These are phyloP conservation scores for Microsporum canis DNA, from an alignment of 2,329 filamentous ascomycete species.

Conservation along the genomic window DNA sequence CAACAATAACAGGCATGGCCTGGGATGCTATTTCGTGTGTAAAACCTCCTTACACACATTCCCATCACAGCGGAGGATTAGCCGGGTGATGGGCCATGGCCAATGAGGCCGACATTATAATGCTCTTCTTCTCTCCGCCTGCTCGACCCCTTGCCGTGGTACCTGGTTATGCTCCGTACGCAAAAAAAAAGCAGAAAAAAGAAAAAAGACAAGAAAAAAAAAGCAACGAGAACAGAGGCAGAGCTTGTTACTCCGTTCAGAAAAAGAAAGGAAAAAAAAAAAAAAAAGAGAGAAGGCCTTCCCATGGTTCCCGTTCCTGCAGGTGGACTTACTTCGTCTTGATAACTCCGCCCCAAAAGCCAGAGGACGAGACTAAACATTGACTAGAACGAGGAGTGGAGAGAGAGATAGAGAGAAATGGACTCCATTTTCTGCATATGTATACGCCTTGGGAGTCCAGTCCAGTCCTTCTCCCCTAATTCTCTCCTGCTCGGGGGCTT, in stretches of 20 bases:
- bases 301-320: conserved; percentile 4
- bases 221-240: background rate
- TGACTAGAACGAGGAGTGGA: background rate
- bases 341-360: conserved; percentile 3
- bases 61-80: background rate
- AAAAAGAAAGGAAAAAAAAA: background rate
- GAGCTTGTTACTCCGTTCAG: background rate
- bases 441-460: background rate
- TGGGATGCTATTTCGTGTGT: background rate
- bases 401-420: background rate
- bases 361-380: background rate
- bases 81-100: background rate
- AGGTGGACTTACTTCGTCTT: background rate
- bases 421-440: background rate
- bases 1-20: background rate
- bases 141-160: background rate
- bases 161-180: background rate
- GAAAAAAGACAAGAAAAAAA: background rate
- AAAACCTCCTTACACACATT: background rate
- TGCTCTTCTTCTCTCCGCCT: background rate
- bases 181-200: background rate
- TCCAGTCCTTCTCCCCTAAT: background rate
- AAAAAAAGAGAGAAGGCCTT: background rate
- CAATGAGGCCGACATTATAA: background rate
- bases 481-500: background rate